These are phyloP conservation scores for Pseudocercospora crystallina DNA, from an alignment of 2,329 filamentous ascomycete species.

Conservation along the genomic window DNA sequence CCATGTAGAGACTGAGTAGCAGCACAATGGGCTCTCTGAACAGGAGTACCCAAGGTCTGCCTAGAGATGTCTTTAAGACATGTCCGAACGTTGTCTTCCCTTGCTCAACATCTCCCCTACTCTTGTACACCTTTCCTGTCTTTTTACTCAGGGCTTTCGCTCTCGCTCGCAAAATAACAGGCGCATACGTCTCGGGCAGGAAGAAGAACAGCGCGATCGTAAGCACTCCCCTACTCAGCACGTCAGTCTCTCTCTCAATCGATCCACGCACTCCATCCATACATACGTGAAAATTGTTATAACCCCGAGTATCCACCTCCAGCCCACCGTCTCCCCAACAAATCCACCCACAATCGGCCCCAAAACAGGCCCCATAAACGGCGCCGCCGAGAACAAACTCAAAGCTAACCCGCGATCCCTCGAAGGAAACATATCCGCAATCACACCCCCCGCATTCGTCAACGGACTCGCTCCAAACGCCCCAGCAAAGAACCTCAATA, in stretches of 20 bases:
- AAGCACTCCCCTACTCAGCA: slow-evolving; percentile 51
- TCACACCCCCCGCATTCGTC: slow-evolving; percentile 44
- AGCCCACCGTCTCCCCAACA: slow-evolving; percentile 58
- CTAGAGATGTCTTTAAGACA: slow-evolving; percentile 55
- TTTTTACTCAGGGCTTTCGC: slow-evolving; percentile 48
- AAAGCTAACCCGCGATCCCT: slow-evolving; percentile 49
- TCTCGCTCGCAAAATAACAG: slow-evolving; percentile 53
- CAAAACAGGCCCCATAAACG: slow-evolving; percentile 62
- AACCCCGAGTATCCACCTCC: slow-evolving; percentile 66
- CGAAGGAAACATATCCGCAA: slow-evolving; percentile 44
- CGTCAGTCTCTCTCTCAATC: background rate
- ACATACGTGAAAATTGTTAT: slow-evolving; percentile 52
- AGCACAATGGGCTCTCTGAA: slow-evolving; percentile 69
- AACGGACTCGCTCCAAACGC: slow-evolving; percentile 40
- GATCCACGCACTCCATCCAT: background rate
- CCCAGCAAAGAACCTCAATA: slow-evolving; percentile 44
- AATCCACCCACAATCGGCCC: slow-evolving; percentile 66
- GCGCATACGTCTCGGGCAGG: slow-evolving; percentile 60
- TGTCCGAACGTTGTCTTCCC: slow-evolving; percentile 30
- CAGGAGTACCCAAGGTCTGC: slow-evolving; percentile 66
- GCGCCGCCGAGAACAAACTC: slow-evolving; percentile 63
- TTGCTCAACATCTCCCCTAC: slow-evolving; percentile 39
- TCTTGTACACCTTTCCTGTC: slow-evolving; percentile 53
- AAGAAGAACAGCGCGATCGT: slow-evolving; percentile 53
- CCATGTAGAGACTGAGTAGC: slow-evolving; percentile 63